Evolutionary conservation across 2,329 filamentous ascomycete genomes (phyloP), one percentile per base, ranked within the genome.

Genomic region (Ceratocystiopsis minuta): DNA sequence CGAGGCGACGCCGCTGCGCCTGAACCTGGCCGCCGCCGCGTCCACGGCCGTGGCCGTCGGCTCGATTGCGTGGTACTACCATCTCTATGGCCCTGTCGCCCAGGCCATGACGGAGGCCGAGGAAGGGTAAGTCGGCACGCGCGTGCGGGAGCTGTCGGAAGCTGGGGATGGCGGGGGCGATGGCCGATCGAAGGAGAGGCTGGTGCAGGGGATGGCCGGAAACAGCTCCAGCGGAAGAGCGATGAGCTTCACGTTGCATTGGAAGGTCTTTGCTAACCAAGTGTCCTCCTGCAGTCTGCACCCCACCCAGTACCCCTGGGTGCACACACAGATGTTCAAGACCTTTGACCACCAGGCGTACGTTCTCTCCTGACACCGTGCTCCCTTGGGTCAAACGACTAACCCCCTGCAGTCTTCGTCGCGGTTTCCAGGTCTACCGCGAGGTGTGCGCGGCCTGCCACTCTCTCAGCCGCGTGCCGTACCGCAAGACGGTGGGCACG

Each of bases 391-490:
- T 20, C n/a, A n/a, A 20, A 28, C 24, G 11, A 28, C 40, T 43
- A 49, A 40, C 33, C 35, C 7, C n/a, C 10, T 3, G 4, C 52
- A 94, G 87, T 56, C 86, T 98, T 52, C 90, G 90, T 63, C 87
- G 90, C 70, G 90, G 90, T 66, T 98, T 96, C 78, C 87, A 94
- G 68, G 90, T 98, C 60, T 98, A 98, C 74, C 85, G 80, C 54
- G 90, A 98, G 68, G 90, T 98, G 57, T 98, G 90, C 74, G 78
- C 87, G 48, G 85, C 85, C 55, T 98, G 90, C 76, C 90, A 98
- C 73, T 98, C 90, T 49, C 79, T 98, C 50, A 79, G 71, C 64
- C 84, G 90, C 69, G 77, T 98, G 46, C 88, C 90, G 46, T 98
- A 92, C 75, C 85, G 90, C 63, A 59, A 81, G 45, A 73, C 96